Base-by-base conservation (phyloP, 2,329 filamentous ascomycete genomes). In the Macrophomina phaseolina region DNA sequence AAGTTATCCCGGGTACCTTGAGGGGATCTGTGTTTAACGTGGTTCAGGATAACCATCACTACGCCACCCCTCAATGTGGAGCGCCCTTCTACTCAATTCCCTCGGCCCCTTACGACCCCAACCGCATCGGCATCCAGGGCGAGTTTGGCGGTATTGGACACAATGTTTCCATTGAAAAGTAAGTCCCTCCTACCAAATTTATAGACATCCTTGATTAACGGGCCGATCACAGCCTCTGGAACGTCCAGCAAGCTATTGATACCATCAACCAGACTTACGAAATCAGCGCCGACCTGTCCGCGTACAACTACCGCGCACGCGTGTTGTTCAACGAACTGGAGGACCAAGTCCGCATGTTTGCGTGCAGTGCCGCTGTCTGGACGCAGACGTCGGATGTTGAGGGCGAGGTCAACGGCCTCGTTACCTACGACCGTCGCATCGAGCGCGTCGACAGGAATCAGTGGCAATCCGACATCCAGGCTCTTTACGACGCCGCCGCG, bases 301-400 rank as follows among this genome's bases (percentile, higher is more conserved):
- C 83, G 0, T 92, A 89, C 85, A 91, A 91, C 76, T 89, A 89
- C 74, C 87, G 90, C 60, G 84, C 86, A 0, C 84, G 88, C 49
- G 71, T 84, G 14, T 74, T 86, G 1, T 77, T 86, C 2, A 70
- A 61, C 3, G 83, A 86, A 67, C 74, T 87, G 2, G 72, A 74
- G 12, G 81, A 83, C 2, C 85, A 86, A 67, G 75, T 82, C 12
- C 81, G 86, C 67, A 77, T 77, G 11, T 91, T 83, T 66, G 82
- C 86, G 0, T 92, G 90, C 77, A 90, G 86, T 40, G 90, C 86
- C 0, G 90, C 85, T 11, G 85, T 92, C 0, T 92, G 89, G 84
- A 92, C 90, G 0, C 90, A 92, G 79, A 92, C 89, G 0, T 90
- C 88, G 0, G 90, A 92, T 71, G 90, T 92, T 0, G 90, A 92